Evolutionary conservation across 176 grass and related monocot species (phyloP), one percentile per base, ranked within the genome.

Genomic region (Eleusine indica): DNA sequence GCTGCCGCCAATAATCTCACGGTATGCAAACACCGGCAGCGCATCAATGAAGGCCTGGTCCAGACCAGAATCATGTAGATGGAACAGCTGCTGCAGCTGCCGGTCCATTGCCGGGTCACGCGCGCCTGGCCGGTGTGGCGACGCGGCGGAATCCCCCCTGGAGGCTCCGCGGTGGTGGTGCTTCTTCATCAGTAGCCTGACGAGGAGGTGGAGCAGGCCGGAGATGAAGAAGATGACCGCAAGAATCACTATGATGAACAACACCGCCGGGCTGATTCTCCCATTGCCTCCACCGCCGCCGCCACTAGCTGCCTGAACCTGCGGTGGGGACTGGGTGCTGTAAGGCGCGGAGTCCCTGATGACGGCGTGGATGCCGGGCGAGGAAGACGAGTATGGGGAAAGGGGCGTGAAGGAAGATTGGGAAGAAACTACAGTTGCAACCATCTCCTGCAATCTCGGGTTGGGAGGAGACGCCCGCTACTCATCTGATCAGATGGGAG

Each of bases 201-300:
- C 46, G 8, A 94, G 76, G 54, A 94, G 85, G 75, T 94, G 91
- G 73, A 94, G 78, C 63, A 94, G 86, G 32, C 91, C 88, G 48
- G 88, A 94, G 75, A 94, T 90, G 82, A 94, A 94, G 88, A 94
- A 94, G 72, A 90, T 84, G 21, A 91, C 80, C 7, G 91, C 88
- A 35, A 94, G 68, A 25, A 94, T 88, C 43, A 94, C 88, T 61
- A 94, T 94, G 75, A 94, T 83, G 82, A 94, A 83, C 43, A 94
- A 66, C 65, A 94, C 86, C 10, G 91, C 86, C 30, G 91, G 88
- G 85, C 88, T 94, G 79, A 91, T 90, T 68, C 63, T 88, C 57
- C 81, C 81, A 83, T 65, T 83, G 28, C 70, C 54, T 51, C 68
- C 56, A 18, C 69, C 68, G 0, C 66, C 79, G 5, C 61, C 46